Evolutionary conservation across 2,329 filamentous ascomycete species (phyloP).

Genomic region (Ophiocordyceps camponoti-rufipedis): DNA sequence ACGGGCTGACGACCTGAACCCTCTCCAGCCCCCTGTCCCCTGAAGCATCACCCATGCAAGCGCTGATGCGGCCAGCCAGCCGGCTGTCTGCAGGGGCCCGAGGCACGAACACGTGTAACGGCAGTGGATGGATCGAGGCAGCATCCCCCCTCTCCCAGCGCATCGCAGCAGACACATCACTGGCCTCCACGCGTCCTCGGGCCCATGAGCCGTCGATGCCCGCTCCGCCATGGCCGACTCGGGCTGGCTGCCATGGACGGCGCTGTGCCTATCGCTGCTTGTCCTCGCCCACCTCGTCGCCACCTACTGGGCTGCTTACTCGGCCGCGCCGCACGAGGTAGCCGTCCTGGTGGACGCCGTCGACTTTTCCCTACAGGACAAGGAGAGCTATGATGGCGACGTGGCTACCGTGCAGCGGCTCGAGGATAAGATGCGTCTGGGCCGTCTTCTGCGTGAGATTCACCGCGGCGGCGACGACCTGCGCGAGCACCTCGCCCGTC

Average conservation of each 20-base stretch:
- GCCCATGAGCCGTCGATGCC: conserved; percentile 5
- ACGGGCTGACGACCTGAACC: too few relatives aligned
- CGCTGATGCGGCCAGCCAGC: background rate
- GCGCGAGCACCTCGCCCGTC: conserved; percentile 36
- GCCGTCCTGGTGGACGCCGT: conserved; percentile 38
- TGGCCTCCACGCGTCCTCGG: background rate
- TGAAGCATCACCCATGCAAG: background rate
- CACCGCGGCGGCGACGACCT: conserved; percentile 41
- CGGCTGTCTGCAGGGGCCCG: conserved; percentile 1
- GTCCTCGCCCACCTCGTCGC: conserved; percentile 32
- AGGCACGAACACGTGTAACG: background rate
- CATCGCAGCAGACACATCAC: background rate
- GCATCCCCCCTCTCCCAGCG: background rate
- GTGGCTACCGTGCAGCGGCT: conserved; percentile 36
- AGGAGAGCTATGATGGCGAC: conserved; percentile 44
- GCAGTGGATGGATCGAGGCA: background rate
- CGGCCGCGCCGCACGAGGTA: conserved; percentile 38
- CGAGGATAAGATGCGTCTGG: conserved; percentile 43
- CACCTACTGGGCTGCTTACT: conserved; percentile 36
- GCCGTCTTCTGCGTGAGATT: conserved; percentile 40
- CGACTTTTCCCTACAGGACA: conserved; percentile 44
- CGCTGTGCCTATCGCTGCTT: conserved; percentile 35
- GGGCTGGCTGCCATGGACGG: conserved; percentile 36
- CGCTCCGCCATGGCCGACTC: conserved; percentile 28
- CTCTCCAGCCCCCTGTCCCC: too few relatives aligned